These are phyloP conservation scores for Penicillium nucicola DNA, from an alignment of 495 filamentous ascomycete species.

Conservation along the genomic window DNA sequence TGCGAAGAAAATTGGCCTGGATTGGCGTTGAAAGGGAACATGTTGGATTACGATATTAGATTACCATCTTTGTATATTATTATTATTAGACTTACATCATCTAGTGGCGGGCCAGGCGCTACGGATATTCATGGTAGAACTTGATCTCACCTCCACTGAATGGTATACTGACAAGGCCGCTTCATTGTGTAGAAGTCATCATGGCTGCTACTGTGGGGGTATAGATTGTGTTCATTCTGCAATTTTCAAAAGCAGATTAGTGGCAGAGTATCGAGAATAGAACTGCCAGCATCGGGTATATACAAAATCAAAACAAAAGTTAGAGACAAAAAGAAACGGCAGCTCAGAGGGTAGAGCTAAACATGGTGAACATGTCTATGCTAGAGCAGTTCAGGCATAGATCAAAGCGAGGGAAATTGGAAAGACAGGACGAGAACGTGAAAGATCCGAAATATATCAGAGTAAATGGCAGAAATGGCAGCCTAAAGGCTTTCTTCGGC, in stretches of 20 bases:
- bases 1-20: conserved; percentile 45
- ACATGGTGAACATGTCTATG: not conserved
- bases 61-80: conserved; percentile 3
- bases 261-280: not conserved
- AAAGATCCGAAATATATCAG: not conserved
- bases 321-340: not conserved
- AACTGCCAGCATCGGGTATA: conserved; percentile 14
- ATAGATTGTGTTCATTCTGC: not conserved
- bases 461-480: conserved; percentile 1
- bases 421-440: not conserved
- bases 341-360: not conserved
- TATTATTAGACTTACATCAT: not conserved
- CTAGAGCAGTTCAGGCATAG: not conserved
- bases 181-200: no score
- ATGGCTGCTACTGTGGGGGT: not conserved
- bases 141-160: not conserved
- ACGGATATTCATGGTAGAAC: not conserved
- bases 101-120: not conserved
- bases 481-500: conserved; percentile 16
- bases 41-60: not conserved
- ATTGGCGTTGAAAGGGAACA: conserved; percentile 25
- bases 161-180: no score
- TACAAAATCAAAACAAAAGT: not conserved
- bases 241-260: not conserved
- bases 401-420: not conserved